phyloP scores from a whole-genome alignment of 176 grass and related monocot species.

The Oryza meridionalis region DNA sequence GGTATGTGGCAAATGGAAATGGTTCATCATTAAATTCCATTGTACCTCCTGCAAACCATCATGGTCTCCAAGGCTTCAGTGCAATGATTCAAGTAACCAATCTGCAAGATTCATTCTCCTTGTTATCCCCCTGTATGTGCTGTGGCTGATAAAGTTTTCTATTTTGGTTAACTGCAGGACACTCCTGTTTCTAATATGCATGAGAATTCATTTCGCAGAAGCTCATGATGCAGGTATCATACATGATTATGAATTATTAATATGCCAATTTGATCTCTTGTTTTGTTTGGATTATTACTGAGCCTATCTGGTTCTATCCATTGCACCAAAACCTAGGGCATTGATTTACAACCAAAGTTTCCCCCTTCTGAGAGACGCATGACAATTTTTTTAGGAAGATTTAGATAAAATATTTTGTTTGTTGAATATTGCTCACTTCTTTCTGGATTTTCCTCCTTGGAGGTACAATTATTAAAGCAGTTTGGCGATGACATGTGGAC shows the following conservation, averaged over 20 bases:
- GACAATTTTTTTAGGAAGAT: too few species aligned
- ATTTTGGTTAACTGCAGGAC: conserved; percentile 50
- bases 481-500: not conserved
- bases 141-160: conserved; percentile 16
- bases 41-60: conserved; percentile 47
- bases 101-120: not conserved
- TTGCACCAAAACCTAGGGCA: not conserved
- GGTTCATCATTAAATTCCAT: conserved; percentile 41
- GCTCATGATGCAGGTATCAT: conserved; percentile 40
- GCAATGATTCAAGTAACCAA: conserved; percentile 63
- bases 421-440: not conserved
- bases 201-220: conserved; percentile 51
- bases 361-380: not conserved
- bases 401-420: not conserved
- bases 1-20: conserved; percentile 45
- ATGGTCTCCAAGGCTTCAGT: conserved; percentile 48
- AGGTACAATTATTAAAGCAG: not conserved
- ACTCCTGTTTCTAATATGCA: conserved; percentile 43
- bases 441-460: not conserved
- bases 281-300: not conserved
- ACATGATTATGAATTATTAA: conserved; percentile 9
- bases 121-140: not conserved
- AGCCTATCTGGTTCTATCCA: not conserved
- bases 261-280: conserved; percentile 3
- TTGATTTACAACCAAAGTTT: not conserved